Evolutionary conservation across 2,329 filamentous ascomycete genomes (phyloP), one percentile per base, ranked within the genome.

Genomic region (Incumbomyces delicatus): DNA sequence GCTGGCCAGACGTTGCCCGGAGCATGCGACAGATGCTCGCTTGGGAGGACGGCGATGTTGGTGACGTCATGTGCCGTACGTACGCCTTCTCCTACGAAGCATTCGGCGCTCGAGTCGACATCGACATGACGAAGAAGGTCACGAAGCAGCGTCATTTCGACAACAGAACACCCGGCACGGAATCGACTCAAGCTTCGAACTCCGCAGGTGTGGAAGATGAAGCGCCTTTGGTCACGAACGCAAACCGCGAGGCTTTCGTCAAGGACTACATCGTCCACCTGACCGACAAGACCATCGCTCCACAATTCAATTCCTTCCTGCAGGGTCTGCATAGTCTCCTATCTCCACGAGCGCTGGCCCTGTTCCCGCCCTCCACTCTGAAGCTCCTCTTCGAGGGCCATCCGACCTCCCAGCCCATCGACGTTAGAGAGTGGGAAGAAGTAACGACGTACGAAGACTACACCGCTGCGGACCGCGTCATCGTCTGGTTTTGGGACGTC

Each of bases 231-330:
- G 87, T 96, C 20, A 95, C 87, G 0, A 81, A 83, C 55, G 75
- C 74, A 32, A 95, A 94, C 61, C 80, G 88, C 37, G 73, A 81
- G 44, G 75, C 78, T 27, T 98, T 87, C 57, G 81, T 95, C 3
- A 77, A 74, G 46, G 86, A 94, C 63, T 96, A 96, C 63, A 83
- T 94, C 54, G 75, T 75, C 48, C 94, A 88, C 73, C 74, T 95
- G 20, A 87, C 85, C 0, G 78, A 87, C 59, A 74, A 84, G 32
- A 92, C 87, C 0, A 73, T 96, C 35, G 69, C 73, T 0, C 79
- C 83, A 0, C 89, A 95, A 61, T 88, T 81, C 56, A 72, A 79
- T 43, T 87, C 90, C 1, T 95, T 98, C 61, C 74, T 81, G 20
- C 76, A 77, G 17, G 92, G 92, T 2, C 95, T 96, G 66, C 76